Evolutionary conservation across 164 flowering plant species (phyloP), one percentile per base, ranked within the genome.

Genomic region (Kingdonia uniflora): DNA sequence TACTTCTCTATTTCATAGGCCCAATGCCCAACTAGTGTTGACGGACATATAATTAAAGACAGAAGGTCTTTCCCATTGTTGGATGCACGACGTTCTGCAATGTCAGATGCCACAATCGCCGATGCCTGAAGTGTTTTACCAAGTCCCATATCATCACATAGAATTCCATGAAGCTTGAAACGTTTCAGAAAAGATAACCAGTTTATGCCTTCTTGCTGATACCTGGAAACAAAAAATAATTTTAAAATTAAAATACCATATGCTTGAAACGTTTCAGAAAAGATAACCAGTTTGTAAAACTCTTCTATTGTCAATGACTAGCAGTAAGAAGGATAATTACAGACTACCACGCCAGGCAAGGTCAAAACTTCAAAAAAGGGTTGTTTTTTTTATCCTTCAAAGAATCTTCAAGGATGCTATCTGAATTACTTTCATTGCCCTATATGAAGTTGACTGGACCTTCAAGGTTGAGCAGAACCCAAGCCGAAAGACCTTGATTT

Each of bases 101-200:
- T 75, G 63, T 89, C 95, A 61, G 96, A 87, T 55, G 97, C 97
- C 68, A 94, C 78, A 68, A 94, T 94, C n/a, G 99, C 92, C n/a
- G 96, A 81, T 52, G 99, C 90, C 73, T 94, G 99, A 49, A 94
- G 87, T 33, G 99, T 94, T 74, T 94, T 94, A 49, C 99, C 99
- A 49, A 94, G 96, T 53, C 99, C 99, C 99, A 94, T 94, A 68
- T 94, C 99, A 85, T 94, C 99, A 79, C 99, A 94, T 60, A 94
- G 69, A 42, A 94, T 87, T 29, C 97, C 99, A 74, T 94, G 99
- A 74, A 94, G 92, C 71, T 83, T 94, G 70, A 94, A 94, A 42
- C 97, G 92, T 57, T 68, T 87, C 55, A 94, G 54, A 68, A 94
- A 94, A 21, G 88, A 86, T 65, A 94, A 69, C 99, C 99, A 94